Evolutionary conservation across 1,284 basidiomycete genomes (phyloP), one percentile per base, ranked within the genome.

Genomic region (Sanghuangporus sanghuang): DNA sequence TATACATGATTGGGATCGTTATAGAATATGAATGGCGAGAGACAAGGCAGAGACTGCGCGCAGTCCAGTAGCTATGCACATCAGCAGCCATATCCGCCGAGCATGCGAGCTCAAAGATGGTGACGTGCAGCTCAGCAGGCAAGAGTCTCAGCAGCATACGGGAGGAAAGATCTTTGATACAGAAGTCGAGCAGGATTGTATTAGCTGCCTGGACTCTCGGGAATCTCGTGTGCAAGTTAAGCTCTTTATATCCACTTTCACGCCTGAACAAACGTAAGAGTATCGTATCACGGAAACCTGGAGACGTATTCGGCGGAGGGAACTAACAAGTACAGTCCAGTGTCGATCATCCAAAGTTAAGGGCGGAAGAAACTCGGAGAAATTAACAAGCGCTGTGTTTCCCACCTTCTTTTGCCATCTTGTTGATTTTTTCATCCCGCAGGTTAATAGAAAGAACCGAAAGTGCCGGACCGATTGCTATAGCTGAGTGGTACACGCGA

Each of bases 31-130:
- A 57, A 21, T 42, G 14, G 14, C 57, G 54, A 35, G 64, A 65
- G 38, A 62, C 60, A 21, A 65, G 64, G 50, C 60, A 65, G 4
- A 65, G 56, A 44, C 39, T 53, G 9, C 32, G 42, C 35, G 48
- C 44, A 8, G 64, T 46, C 6, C n/a, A 27, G 27, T 62, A 58
- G 6, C 6, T 54, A 21, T 32, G 60, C 12, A 16, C 21, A 16
- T 57, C 49, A 18, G 36, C 23, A 23, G 27, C 44, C 44, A 56
- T 35, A 16, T 44, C 52, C 18, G 53, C 44, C 16, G 36, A 49
- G 21, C 59, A 61, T n/a, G 48, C 53, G 18, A 65, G 46, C 39
- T 59, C 38, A 32, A 62, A 23, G 61, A 61, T 57, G 5, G 32
- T 52, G 14, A 48, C 21, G 32, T 54, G 53, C 21, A 65, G 9